Evolutionary conservation across 257 asterid genomes (phyloP), one percentile per base, ranked within the genome.

Genomic region (Perilla frutescens): DNA sequence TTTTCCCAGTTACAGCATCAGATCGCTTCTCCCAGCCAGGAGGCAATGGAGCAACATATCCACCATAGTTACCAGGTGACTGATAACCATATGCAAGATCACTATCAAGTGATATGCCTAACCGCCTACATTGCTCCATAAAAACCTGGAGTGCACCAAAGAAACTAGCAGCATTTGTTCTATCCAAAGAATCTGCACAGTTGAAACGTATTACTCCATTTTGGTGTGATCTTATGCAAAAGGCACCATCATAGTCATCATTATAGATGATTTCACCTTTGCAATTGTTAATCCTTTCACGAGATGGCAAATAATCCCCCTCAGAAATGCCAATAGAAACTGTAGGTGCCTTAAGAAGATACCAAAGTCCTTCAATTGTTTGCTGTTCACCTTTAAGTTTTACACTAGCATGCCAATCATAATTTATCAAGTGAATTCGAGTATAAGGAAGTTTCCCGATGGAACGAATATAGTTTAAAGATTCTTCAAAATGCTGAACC

Each of bases 111-210:
- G 97, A 94, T 86, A 94, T 86, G 79, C 99, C 96, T 79, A 94
- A 79, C 87, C 98, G 85, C 82, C 99, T 88, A 68, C 99, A 94
- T 77, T 94, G 99, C 89, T 91, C 99, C 81, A 84, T 85, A 83
- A 94, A 92, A 76, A 85, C 96, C 84, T 94, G 99, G 66, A 94
- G 97, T 26, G 99, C 93, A 80, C 99, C 99, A 86, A 94, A 94
- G 82, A 79, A 94, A 85, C 99, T 94, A 73, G 99, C 99, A 72
- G 99, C 99, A 83, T 94, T 94, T 73, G 99, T 94, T 83, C 99
- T 90, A 81, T 94, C 99, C 82, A 94, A 83, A 45, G 99, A 94
- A 85, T 94, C 99, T 6, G 99, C 99, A 81, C 99, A 94, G 78
- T 94, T 94, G 85, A 84, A 94, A 73, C 99, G 99, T 83, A 94